These are phyloP conservation scores for Curvularia hawaiiensis DNA, from an alignment of 2,329 filamentous ascomycete species.

Conservation along the genomic window DNA sequence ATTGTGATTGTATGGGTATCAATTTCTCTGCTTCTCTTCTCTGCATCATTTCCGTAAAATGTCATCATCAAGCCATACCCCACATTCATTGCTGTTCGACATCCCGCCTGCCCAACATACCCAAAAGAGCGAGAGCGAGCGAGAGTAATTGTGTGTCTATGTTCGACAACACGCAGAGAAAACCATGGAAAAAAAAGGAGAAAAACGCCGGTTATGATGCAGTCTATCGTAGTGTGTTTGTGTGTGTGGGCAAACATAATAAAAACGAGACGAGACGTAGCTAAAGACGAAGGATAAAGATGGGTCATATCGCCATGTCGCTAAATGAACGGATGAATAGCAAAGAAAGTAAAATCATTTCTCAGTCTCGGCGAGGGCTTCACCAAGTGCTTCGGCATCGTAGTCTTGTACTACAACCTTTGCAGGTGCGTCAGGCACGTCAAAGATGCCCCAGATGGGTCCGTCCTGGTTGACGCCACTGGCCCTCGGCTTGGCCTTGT, in stretches of 20 bases:
- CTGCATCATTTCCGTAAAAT: background rate
- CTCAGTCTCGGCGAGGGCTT: slow-evolving; percentile 33
- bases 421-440: slow-evolving; percentile 39
- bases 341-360: background rate
- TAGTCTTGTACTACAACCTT: slow-evolving; percentile 45
- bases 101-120: background rate
- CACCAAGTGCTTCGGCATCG: slow-evolving; percentile 46
- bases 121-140: background rate
- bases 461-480: slow-evolving; percentile 48
- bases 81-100: background rate
- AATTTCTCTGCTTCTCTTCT: background rate
- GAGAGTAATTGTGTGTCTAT: background rate
- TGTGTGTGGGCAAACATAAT: background rate
- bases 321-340: background rate
- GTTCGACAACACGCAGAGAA: background rate
- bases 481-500: slow-evolving; percentile 31
- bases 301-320: background rate
- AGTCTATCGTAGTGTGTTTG: slow-evolving; percentile 2
- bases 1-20: background rate
- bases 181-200: background rate
- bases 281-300: background rate
- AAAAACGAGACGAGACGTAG: background rate
- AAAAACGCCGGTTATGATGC: slow-evolving; percentile 1
- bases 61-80: background rate
- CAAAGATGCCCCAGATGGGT: slow-evolving; percentile 48